Evolutionary conservation across 2,329 filamentous ascomycete species (phyloP), one percentile per base, ranked within the genome.

Genomic region (Fusarium sacchari): DNA sequence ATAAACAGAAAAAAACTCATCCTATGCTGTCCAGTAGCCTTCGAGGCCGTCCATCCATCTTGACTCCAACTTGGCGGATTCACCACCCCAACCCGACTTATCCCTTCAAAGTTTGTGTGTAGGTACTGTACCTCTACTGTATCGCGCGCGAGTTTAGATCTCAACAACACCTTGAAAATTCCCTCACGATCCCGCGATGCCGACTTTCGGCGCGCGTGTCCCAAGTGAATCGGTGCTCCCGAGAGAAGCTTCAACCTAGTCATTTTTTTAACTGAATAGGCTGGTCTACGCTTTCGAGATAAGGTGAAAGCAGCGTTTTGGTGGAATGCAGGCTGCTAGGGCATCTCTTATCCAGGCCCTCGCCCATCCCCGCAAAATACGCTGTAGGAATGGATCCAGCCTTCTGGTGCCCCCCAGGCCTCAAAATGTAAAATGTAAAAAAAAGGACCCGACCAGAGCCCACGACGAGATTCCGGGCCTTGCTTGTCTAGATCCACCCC

Each of bases 41-140:
- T 14, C 46, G 26, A 73, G 47, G 50, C 71, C 71, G 71, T 62
- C 71, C 71, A 73, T 73, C 71, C 71, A 74, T 73, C 71, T 73
- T 60, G 71, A 73, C 69, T 72, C 70, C 60, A 66, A 73, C 56
- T 47, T 44, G 39, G 40, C 69, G 70, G 65, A 47, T 70, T 73
- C 69, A 70, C 70, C 70, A 69, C 70, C 70, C 70, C 71, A 73
- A 62, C 70, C 55, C 59, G 53, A 67, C 64, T 40, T 34, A 34
- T 26, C 20, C 59, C 34, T n/a, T 63, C 49, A 47, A 60, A 37
- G 22, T 36, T 50, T 72, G 67, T 39, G 18, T 40, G 40, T 32
- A 59, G 28, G 36, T 53, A 49, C 24, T 18, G 43, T 52, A 49
- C 36, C 36, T 37, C 15, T 39, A 42, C 47, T 36, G 59, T 59